Evolutionary conservation across 345 rosid species (phyloP), one percentile per base, ranked within the genome.

Genomic region (Pistacia integerrima): DNA sequence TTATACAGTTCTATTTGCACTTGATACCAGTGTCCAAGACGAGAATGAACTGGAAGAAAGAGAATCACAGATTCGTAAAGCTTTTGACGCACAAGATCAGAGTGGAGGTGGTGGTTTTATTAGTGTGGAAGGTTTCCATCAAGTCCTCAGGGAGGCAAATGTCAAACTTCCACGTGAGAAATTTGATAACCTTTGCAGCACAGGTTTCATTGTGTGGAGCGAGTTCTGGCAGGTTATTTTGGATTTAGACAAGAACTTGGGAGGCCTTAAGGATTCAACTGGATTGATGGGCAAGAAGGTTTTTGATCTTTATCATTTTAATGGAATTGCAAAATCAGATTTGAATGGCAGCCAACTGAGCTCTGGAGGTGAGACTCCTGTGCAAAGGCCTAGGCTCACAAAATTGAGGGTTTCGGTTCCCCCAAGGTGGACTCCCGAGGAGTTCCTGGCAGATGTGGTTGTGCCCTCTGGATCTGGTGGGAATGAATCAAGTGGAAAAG

Each of bases 31-130:
- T 8, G 99, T 92, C 74, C 99, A 92, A 83, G 96, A 94, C 51
- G 98, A 97, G 88, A 97, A 94, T 76, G 92, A 92, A 77, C 88
- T 97, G 22, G 99, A 97, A 88, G 86, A 89, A 82, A 92, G 98
- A 82, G 99, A 97, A 75, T 85, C 93, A 4, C 92, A 85, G 74
- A 92, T 97, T 74, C 89, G 97, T 56, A 92, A 83, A 85, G 96
- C 98, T 77, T 97, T 97, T 56, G 96, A 97, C 77, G 89, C 90
- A 49, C 97, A 92, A 79, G 98, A 97, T 85, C 93, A 97, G 83
- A 97, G 99, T 72, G 99, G 98, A 13, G 99, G 98, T 17, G 98
- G 99, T n/a, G 99, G 99, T 52, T 97, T 97, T 80, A 94, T 97
- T 58, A 86, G 90, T 55, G 97, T 88, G 65, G 99, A 97, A 85